Percentiles rank a stretch among this genome's conserved stretches.
Conservation (phyloP, 2,329 filamentous ascomycete species). For the Aspergillus udagawae region DNA sequence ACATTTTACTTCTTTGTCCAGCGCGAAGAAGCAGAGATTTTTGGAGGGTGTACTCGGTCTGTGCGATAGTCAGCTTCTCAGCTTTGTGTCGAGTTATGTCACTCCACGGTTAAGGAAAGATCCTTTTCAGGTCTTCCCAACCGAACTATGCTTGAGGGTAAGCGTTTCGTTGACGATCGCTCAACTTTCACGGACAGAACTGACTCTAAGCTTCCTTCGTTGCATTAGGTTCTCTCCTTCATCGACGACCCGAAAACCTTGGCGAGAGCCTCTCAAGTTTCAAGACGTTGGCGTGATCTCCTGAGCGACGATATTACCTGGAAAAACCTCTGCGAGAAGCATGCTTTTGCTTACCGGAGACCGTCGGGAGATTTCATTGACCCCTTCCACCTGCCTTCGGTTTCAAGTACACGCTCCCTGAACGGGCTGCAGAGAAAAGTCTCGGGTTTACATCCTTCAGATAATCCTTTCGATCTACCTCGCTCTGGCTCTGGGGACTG, state of each 20-base stretch:
- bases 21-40: constrained; percentile 72
- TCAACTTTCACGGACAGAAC: background rate
- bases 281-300: constrained; percentile 85
- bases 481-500: constrained; percentile 32
- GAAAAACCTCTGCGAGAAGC: constrained; percentile 95
- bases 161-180: constrained; percentile 25
- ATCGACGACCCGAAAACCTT: constrained; percentile 95
- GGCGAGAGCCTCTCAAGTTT: constrained; percentile 93
- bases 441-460: constrained; percentile 38
- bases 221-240: constrained; percentile 76
- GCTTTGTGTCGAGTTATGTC: constrained; percentile 94
- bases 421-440: constrained; percentile 21
- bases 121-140: constrained; percentile 85
- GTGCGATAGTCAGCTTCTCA: constrained; percentile 91
- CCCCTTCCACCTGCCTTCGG: constrained; percentile 26
- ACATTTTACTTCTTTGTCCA: constrained; percentile 73
- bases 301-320: constrained; percentile 96
- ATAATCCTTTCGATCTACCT: constrained; percentile 46
- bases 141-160: constrained; percentile 87
- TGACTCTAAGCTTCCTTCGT: constrained; percentile 9
- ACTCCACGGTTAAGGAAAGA: constrained; percentile 93
- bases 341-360: constrained; percentile 81
- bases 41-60: constrained; percentile 86
- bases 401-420: constrained; percentile 17
- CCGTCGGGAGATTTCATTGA: constrained; percentile 45